Base-by-base conservation (phyloP, 164 flowering plant genomes). In the Macadamia tetraphylla region DNA sequence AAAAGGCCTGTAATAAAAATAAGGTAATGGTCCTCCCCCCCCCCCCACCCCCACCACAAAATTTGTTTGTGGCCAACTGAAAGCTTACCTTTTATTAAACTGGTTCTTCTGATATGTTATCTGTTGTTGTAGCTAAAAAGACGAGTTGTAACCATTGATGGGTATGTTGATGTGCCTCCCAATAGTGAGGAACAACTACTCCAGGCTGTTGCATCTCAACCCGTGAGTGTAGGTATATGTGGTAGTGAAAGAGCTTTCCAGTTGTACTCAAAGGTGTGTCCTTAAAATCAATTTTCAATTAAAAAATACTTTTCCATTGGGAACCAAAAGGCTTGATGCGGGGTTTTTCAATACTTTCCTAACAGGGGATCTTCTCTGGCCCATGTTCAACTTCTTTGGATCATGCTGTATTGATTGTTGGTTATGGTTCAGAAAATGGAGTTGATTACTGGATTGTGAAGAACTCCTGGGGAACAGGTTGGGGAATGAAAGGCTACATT, bases 181-280 rank as follows among this genome's bases (percentile, higher is more conserved):
- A 83, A 71, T 53, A 72, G 86, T 42, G 99, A 90, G 85, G 49
- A 83, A 55, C 69, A 61, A 58, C 77, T 94, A 35, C 83, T 85
- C 12, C 76, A 84, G 75, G 97, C 90, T n/a, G 97, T 89, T 60
- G 92, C 90, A 58, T 62, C 76, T 64, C 97, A 90, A 68, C 99
- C 97, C 32, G 88, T 94, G 15, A 89, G 99, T 72, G 99, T 88
- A 0, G 99, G 99, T 3, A 83, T 90, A 63, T 89, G 88, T 76
- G 99, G 97, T 51, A 89, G 99, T 60, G 99, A 83, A 60, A 80
- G 86, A 71, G 76, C 88, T 59, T 90, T 94, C 78, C 99, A 94
- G 71, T 75, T 87, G 40, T 94, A 94, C 82, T 92, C 97, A 23
- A 76, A 81, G 93, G 98, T 91, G 77, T 6, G 84, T 75, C 29